Percentiles rank a stretch among this genome's conserved stretches.
phyloP scores from a whole-genome alignment of 805 yeast species.

The Suhomyces sp. region DNA sequence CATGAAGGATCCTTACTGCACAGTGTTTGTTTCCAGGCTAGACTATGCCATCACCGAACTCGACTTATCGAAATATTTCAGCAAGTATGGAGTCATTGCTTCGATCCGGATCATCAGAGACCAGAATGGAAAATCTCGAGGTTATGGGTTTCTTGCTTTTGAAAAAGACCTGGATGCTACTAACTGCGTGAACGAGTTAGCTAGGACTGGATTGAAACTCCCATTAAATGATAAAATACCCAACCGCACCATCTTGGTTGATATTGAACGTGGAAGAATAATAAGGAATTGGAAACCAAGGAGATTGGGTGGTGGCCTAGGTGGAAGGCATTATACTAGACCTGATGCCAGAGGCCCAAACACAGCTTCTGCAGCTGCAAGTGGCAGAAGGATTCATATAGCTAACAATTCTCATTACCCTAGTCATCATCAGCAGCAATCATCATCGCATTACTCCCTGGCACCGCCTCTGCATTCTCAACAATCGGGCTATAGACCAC shows the following conservation, averaged over 20 bases:
- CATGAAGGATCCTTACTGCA: conserved; percentile 64
- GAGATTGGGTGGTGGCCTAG: conserved; percentile 89
- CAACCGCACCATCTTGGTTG: conserved; percentile 59
- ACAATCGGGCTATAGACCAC: not conserved
- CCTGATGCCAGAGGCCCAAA: conserved; percentile 20
- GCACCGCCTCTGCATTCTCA: not conserved
- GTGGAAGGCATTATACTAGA: conserved; percentile 69
- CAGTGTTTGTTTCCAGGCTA: conserved; percentile 76
- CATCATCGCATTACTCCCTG: not conserved
- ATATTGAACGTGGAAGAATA: conserved; percentile 67
- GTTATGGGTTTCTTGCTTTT: conserved; percentile 83
- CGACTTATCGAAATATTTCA: conserved; percentile 63
- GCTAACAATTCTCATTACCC: conserved; percentile 4
- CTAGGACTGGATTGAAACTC: conserved; percentile 41
- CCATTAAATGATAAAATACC: conserved; percentile 36
- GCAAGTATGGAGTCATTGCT: conserved; percentile 70
- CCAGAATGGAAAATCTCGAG: conserved; percentile 54
- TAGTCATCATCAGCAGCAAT: too few species aligned
- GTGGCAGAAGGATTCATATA: conserved; percentile 16
- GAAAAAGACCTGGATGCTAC: conserved; percentile 59
- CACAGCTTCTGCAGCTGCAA: conserved; percentile 39
- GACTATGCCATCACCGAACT: conserved; percentile 63
- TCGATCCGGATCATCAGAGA: conserved; percentile 41
- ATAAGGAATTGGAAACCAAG: conserved; percentile 69
- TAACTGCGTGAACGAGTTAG: conserved; percentile 58